These are phyloP conservation scores for Vitis rotundifolia DNA, from an alignment of 164 flowering plant genomes.

Conservation along the genomic window DNA sequence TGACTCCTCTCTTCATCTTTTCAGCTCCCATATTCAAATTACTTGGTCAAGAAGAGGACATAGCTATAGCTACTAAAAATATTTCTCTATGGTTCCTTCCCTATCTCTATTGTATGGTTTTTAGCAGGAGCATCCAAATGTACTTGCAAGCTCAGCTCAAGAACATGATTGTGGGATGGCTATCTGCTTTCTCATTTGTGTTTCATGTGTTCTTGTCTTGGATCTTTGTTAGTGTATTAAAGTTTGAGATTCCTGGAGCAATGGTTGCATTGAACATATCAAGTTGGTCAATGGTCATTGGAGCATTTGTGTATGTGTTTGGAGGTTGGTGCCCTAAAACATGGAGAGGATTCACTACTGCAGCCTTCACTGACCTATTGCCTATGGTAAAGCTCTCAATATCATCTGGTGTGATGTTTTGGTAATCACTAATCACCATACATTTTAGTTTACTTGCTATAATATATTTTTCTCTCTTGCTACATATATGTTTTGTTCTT, in stretches of 20 bases:
- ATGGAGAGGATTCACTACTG: conserved; percentile 19
- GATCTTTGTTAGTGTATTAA: conserved; percentile 31
- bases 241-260: conserved; percentile 40
- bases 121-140: conserved; percentile 37
- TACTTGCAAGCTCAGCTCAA: conserved; percentile 50
- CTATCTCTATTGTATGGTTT: conserved; percentile 20
- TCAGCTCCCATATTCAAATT: conserved; percentile 18
- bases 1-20: conserved; percentile 21
- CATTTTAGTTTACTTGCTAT: background rate
- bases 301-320: conserved; percentile 24
- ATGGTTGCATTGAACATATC: conserved; percentile 37
- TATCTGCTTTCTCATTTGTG: conserved; percentile 21
- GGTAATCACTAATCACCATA: conserved; percentile 11
- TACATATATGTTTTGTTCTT: too few species aligned
- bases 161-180: conserved; percentile 38
- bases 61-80: conserved; percentile 30
- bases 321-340: conserved; percentile 35
- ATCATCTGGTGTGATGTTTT: conserved; percentile 31
- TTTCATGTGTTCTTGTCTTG: conserved; percentile 41
- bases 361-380: conserved; percentile 23
- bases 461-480: too few species aligned
- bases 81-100: conserved; percentile 47
- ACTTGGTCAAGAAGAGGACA: conserved; percentile 23
- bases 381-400: conserved; percentile 30
- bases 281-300: conserved; percentile 25